phyloP scores from a whole-genome alignment of 2,329 filamentous ascomycete genomes.

The Sporothrix schenckii region DNA sequence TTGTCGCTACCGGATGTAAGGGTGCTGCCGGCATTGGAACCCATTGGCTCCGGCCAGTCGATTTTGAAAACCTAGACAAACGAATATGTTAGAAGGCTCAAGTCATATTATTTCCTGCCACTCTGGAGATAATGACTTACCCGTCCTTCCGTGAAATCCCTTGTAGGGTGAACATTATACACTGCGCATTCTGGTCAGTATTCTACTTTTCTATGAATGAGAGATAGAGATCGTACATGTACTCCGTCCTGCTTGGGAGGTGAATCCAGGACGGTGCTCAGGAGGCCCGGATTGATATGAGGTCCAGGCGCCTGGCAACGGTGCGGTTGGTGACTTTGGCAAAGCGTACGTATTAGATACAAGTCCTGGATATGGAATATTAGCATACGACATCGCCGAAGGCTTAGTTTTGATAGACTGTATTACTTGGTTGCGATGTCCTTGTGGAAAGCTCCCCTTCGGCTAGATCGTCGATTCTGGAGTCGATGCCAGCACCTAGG shows the following conservation, averaged over 20 bases:
- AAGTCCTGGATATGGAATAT: not conserved
- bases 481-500: not conserved
- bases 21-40: slow-evolving; percentile 37
- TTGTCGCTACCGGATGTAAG: not conserved
- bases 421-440: not conserved
- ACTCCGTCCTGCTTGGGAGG: not conserved
- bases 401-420: not conserved
- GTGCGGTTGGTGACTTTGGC: not conserved
- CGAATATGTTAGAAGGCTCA: not conserved
- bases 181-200: not conserved
- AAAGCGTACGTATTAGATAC: not conserved
- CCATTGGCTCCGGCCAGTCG: slow-evolving; percentile 25
- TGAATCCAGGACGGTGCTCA: not conserved
- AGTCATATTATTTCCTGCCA: not conserved
- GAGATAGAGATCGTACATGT: not conserved
- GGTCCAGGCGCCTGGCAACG: not conserved
- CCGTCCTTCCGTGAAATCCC: not conserved
- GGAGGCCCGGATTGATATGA: not conserved
- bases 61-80: slow-evolving; percentile 26
- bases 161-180: not conserved
- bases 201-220: too few relatives aligned
- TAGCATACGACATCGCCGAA: not conserved
- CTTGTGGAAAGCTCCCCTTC: not conserved
- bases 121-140: not conserved
- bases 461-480: not conserved